Evolutionary conservation across 768 basidiomycete genomes (phyloP).

Genomic region (Phaeotremella fagi): DNA sequence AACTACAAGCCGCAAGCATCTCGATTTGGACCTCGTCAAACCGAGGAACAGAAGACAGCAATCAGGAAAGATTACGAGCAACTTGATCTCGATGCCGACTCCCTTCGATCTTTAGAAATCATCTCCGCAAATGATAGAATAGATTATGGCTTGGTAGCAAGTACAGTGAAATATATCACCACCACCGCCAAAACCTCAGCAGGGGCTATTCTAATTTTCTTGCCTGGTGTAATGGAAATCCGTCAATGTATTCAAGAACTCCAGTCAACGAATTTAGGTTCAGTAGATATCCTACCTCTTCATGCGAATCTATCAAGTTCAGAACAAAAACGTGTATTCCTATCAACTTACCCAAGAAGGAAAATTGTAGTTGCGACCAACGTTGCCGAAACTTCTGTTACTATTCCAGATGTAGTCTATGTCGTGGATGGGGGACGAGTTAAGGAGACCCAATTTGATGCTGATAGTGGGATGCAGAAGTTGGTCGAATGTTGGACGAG

Average conservation of each 20-base stretch:
- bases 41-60: slow-evolving; percentile 53
- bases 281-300: slow-evolving; percentile 59
- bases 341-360: slow-evolving; percentile 56
- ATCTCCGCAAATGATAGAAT: slow-evolving; percentile 62
- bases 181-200: slow-evolving; percentile 50
- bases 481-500: slow-evolving; percentile 69
- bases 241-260: slow-evolving; percentile 67
- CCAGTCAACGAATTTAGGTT: slow-evolving; percentile 26
- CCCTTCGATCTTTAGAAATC: slow-evolving; percentile 58
- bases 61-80: slow-evolving; percentile 55
- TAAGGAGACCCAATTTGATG: slow-evolving; percentile 71
- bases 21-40: slow-evolving; percentile 51
- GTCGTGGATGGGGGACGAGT: slow-evolving; percentile 81
- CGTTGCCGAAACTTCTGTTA: slow-evolving; percentile 76
- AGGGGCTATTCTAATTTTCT: slow-evolving; percentile 77
- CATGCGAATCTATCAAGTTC: slow-evolving; percentile 82
- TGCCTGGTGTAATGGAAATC: slow-evolving; percentile 87
- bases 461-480: slow-evolving; percentile 65
- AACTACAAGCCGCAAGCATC: slow-evolving; percentile 56
- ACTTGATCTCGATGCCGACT: slow-evolving; percentile 56
- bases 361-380: slow-evolving; percentile 88
- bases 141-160: slow-evolving; percentile 70
- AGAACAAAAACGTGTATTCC: slow-evolving; percentile 77
- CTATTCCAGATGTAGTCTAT: slow-evolving; percentile 81
- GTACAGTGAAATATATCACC: slow-evolving; percentile 63